Percentiles rank a stretch among this genome's conserved stretches.
phyloP scores from a whole-genome alignment of 305 asterid species.

The Fraxinus greggii region DNA sequence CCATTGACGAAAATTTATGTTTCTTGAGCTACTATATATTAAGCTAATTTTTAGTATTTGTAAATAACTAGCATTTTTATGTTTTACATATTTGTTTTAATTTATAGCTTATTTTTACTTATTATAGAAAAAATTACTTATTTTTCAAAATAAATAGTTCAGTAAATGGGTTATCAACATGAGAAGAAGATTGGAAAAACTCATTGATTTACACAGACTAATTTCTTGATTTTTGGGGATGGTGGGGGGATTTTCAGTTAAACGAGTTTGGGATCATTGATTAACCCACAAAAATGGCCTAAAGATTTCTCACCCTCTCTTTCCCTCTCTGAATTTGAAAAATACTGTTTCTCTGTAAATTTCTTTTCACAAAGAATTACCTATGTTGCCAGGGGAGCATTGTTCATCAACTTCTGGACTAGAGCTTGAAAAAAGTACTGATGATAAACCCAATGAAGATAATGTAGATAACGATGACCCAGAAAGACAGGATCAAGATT shows the following conservation, averaged over 20 bases:
- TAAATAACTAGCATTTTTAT: background rate
- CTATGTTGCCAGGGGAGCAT: background rate
- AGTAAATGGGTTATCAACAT: background rate
- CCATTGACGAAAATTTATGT: too few relatives aligned
- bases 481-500: background rate
- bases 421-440: background rate
- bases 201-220: background rate
- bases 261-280: too few relatives aligned
- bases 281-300: background rate
- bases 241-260: background rate
- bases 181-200: background rate
- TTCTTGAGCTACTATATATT: too few relatives aligned
- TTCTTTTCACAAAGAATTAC: background rate
- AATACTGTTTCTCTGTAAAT: background rate
- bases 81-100: background rate
- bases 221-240: too few relatives aligned
- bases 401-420: background rate
- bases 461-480: background rate
- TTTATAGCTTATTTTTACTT: background rate
- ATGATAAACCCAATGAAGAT: background rate
- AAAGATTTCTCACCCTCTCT: background rate
- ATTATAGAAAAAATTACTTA: too few relatives aligned
- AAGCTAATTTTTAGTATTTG: background rate
- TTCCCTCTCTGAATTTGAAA: background rate
- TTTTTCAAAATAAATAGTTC: background rate